Percentiles rank a stretch among this genome's conserved stretches.
These are phyloP conservation scores for Corymbia maculata DNA, from an alignment of 345 rosid genomes.

Conservation along the genomic window DNA sequence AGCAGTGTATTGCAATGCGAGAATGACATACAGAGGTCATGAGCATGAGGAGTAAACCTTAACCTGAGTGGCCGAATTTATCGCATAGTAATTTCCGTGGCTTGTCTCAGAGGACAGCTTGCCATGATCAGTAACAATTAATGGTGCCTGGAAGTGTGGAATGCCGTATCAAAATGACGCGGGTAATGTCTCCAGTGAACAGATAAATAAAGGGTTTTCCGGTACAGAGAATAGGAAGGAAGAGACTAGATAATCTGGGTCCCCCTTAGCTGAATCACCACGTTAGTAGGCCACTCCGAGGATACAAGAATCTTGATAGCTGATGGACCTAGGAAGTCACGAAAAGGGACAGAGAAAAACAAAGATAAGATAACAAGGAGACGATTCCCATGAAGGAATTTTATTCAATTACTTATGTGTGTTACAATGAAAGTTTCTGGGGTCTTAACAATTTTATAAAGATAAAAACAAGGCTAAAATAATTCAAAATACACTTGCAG, in stretches of 20 bases:
- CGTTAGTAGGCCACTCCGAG: background rate
- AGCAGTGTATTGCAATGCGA: background rate
- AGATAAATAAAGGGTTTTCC: background rate
- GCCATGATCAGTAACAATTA: background rate
- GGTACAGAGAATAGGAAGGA: background rate
- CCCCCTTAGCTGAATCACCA: background rate
- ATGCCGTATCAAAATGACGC: background rate
- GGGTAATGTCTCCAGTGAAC: background rate
- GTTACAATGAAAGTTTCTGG: background rate
- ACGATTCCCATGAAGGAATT: background rate
- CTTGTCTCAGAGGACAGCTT: background rate
- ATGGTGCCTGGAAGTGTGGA: background rate
- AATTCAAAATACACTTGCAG: background rate
- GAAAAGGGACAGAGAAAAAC: background rate
- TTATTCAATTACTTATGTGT: background rate
- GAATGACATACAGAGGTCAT: background rate
- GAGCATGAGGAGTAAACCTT: background rate
- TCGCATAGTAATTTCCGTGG: background rate
- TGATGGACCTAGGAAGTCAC: background rate
- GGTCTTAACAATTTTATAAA: background rate
- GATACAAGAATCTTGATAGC: background rate
- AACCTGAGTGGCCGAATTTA: background rate
- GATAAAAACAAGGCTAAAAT: background rate
- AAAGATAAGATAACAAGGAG: background rate
- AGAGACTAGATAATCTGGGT: background rate